Evolutionary conservation across 148 eudicot species (phyloP).

Genomic region (Rhododendron ferrugineum): DNA sequence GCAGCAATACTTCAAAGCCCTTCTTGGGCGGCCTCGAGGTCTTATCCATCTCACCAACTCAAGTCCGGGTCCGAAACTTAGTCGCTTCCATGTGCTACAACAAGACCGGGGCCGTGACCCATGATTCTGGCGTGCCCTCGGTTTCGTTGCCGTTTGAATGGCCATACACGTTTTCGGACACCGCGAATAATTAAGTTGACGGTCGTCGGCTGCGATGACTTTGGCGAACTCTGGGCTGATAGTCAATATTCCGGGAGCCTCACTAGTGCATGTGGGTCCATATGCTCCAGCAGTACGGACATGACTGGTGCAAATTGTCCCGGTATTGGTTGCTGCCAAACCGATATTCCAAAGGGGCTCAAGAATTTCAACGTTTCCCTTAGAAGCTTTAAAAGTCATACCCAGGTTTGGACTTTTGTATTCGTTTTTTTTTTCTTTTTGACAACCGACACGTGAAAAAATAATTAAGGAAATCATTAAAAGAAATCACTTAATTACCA

Average conservation of each 20-base stretch:
- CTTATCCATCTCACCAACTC: too few species aligned
- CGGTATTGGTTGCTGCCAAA: conserved; percentile 35
- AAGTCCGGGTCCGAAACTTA: too few species aligned
- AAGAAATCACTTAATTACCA: not conserved
- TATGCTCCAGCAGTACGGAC: conserved; percentile 10
- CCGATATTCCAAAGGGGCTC: not conserved
- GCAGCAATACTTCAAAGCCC: too few species aligned
- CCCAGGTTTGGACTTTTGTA: too few species aligned
- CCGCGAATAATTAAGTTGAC: conserved; percentile 31
- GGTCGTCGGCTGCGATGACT: conserved; percentile 41
- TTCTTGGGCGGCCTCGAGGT: too few species aligned
- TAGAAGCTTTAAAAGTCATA: not conserved
- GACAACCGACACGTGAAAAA: not conserved
- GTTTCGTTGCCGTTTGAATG: not conserved
- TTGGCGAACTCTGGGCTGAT: not conserved
- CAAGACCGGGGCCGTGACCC: too few species aligned
- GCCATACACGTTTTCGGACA: conserved; percentile 21
- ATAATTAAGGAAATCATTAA: not conserved
- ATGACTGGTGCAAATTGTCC: conserved; percentile 15
- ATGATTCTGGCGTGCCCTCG: too few species aligned
- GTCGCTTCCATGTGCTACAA: too few species aligned
- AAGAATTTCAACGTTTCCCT: too few species aligned
- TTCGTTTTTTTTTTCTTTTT: too few species aligned
- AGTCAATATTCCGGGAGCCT: not conserved
- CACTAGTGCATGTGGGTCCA: conserved; percentile 15